Evolutionary conservation across 2,329 filamentous ascomycete species (phyloP), one percentile per base, ranked within the genome.

Genomic region (Zelopaecilomyces penicillatus): DNA sequence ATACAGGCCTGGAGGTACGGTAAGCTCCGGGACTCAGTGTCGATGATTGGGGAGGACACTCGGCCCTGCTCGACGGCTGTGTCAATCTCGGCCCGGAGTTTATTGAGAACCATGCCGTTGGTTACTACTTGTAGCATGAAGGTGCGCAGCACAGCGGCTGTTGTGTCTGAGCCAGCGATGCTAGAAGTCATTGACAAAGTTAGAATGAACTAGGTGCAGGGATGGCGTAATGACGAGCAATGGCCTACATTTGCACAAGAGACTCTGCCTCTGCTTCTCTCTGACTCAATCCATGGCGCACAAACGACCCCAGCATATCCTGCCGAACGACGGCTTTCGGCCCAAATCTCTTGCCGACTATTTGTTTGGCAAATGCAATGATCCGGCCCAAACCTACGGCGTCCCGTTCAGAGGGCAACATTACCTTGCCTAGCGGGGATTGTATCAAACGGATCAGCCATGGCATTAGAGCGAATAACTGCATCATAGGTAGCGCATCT

Each of bases 161-260:
- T 77, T 3, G 75, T 79, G 48, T 81, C 77, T 0, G 74, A 75
- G 4, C 77, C 78, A 4, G 76, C 76, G 28, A 32, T 30, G 11
- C n/a, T n/a, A n/a, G n/a, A n/a, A n/a, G n/a, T n/a, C n/a, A n/a
- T n/a, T n/a, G n/a, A n/a, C n/a, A n/a, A n/a, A n/a, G n/a, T n/a
- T n/a, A n/a, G n/a, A n/a, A n/a, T n/a, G n/a, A n/a, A n/a, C n/a
- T n/a, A n/a, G n/a, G n/a, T n/a, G n/a, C n/a, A n/a, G n/a, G n/a
- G n/a, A n/a, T 34, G n/a, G 32, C 8, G 9, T 30, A 19, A 30
- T 6, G 9, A 27, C 12, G 5, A 35, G 39, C 26, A 26, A 26
- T 12, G 29, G 6, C 52, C 27, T 52, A 61, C 52, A 68, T 63
- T 43, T 68, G 62, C 46, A 65, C 54, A 3, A 70, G 56, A 1